Percentiles rank a stretch among this genome's conserved stretches.
These are phyloP conservation scores for Detonula confervacea DNA, from an alignment of 352 stramenopile species.

Conservation along the genomic window DNA sequence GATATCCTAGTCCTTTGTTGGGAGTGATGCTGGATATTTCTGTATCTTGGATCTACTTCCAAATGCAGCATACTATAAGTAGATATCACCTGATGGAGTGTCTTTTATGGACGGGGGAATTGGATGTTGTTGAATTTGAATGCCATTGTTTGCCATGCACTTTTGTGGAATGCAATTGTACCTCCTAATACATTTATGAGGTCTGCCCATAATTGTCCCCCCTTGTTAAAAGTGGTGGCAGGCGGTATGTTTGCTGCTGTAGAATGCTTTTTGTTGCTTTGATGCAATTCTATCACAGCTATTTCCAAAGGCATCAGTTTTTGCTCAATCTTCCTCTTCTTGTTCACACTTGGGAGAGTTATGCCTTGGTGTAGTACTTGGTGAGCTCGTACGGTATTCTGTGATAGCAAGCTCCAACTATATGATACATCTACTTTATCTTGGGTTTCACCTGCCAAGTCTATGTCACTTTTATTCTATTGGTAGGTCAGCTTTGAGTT, in stretches of 20 bases:
- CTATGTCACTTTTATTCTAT: not conserved
- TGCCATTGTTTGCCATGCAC: constrained; percentile 1
- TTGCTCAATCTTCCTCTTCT: not conserved
- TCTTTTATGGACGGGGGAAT: not conserved
- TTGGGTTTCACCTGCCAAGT: constrained; percentile 4
- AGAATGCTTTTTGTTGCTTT: not conserved
- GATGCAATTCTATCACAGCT: not conserved
- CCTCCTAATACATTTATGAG: not conserved
- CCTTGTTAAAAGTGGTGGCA: not conserved
- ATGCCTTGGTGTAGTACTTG: not conserved
- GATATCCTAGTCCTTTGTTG: constrained; percentile 19
- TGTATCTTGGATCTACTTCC: not conserved
- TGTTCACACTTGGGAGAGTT: not conserved
- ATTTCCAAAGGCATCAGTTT: constrained; percentile 10
- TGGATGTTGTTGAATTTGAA: not conserved
- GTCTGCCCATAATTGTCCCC: not conserved
- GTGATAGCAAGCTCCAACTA: not conserved
- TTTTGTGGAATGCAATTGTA: constrained; percentile 5
- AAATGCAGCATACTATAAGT: not conserved
- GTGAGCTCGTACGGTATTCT: not conserved
- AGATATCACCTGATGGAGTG: too few species aligned
- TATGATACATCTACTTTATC: not conserved
- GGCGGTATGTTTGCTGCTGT: not conserved
- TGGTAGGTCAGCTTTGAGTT: not conserved
- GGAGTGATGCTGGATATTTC: not conserved